phyloP scores from a whole-genome alignment of 2,329 filamentous ascomycete species.

The Amauroascus niger region DNA sequence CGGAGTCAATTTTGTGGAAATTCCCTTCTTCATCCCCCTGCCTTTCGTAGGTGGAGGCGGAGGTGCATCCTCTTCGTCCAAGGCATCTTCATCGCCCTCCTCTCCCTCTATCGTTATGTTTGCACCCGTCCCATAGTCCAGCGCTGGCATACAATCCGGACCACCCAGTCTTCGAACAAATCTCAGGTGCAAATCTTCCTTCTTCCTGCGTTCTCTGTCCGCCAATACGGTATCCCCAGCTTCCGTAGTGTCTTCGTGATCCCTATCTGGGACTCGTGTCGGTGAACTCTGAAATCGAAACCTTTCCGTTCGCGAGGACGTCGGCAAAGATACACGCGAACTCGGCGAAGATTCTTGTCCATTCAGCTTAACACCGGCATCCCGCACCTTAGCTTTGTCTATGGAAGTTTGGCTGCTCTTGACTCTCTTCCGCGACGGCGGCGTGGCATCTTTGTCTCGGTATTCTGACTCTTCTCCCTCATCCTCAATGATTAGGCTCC shows the following conservation, averaged over 20 bases:
- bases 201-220: slow-evolving; percentile 47
- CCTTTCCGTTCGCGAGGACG: slow-evolving; percentile 46
- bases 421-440: slow-evolving; percentile 35
- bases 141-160: slow-evolving; percentile 65
- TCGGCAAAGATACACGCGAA: not conserved
- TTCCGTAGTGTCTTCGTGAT: slow-evolving; percentile 32
- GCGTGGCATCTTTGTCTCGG: slow-evolving; percentile 31
- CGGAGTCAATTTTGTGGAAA: slow-evolving; percentile 79
- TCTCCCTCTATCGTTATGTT: slow-evolving; percentile 52
- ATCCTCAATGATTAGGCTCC: slow-evolving; percentile 8
- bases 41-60: slow-evolving; percentile 41
- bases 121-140: slow-evolving; percentile 47
- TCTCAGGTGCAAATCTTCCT: slow-evolving; percentile 64
- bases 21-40: slow-evolving; percentile 50
- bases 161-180: slow-evolving; percentile 88
- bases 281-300: slow-evolving; percentile 50
- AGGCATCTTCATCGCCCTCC: slow-evolving; percentile 51
- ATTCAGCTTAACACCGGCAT: slow-evolving; percentile 9
- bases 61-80: slow-evolving; percentile 41
- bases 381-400: slow-evolving; percentile 16
- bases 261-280: slow-evolving; percentile 11
- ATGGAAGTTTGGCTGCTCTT: slow-evolving; percentile 22
- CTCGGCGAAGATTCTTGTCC: not conserved
- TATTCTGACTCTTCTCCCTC: slow-evolving; percentile 26
- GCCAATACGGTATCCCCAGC: slow-evolving; percentile 35